phyloP scores from a whole-genome alignment of 177 flowering plant genomes.

The Vitis hybrid region DNA sequence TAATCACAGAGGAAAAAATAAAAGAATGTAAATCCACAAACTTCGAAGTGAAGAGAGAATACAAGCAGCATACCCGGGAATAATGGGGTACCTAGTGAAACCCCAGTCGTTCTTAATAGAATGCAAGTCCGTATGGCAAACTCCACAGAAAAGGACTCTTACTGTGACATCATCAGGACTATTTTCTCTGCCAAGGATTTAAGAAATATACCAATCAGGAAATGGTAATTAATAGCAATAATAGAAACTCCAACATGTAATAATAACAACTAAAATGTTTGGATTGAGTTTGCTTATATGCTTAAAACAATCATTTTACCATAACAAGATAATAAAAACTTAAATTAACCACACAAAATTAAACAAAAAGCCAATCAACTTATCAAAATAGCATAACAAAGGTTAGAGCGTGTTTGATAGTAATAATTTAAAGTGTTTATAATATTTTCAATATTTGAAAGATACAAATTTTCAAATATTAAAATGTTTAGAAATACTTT shows the following conservation, averaged over 20 bases:
- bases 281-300: too few species aligned
- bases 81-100: slow-evolving; percentile 31
- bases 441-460: too few species aligned
- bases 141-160: slow-evolving; percentile 43
- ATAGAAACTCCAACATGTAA: not conserved
- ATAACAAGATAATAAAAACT: too few species aligned
- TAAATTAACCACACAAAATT: too few species aligned
- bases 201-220: not conserved
- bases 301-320: too few species aligned
- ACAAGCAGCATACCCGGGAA: slow-evolving; percentile 40
- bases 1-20: not conserved
- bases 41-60: not conserved
- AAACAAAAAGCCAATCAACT: too few species aligned
- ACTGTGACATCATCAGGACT: slow-evolving; percentile 44
- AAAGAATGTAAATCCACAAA: not conserved
- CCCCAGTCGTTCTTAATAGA: slow-evolving; percentile 45
- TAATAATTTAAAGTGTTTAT: too few species aligned
- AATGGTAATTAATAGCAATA: not conserved
- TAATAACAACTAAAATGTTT: too few species aligned
- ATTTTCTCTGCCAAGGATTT: slow-evolving; percentile 30
- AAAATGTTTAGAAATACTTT: fast-evolving
- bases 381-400: too few species aligned
- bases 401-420: fast-evolving
- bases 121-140: slow-evolving; percentile 51
- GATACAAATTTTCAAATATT: too few species aligned